Conservation (phyloP, 345 rosid genomes). For the Moricandia moricandioides region DNA sequence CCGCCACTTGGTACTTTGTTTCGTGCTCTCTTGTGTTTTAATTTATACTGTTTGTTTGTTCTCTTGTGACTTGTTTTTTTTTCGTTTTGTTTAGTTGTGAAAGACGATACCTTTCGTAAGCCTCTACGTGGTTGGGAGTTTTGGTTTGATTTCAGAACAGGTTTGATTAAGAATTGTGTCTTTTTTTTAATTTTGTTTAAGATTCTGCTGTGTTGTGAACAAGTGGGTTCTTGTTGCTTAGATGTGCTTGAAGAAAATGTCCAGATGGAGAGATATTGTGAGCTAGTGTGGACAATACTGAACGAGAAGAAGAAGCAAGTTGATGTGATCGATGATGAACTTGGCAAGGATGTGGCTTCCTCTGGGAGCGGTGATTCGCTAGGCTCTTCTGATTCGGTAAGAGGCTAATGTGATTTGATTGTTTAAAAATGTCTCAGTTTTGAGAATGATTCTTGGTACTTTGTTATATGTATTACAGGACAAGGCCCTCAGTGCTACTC, state of each 20-base stretch:
- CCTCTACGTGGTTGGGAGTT: conserved; percentile 43
- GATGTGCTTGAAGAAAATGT: conserved; percentile 62
- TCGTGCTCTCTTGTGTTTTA: not conserved
- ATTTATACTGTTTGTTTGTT: conserved; percentile 1
- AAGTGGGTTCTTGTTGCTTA: conserved; percentile 16
- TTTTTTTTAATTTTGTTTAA: not conserved
- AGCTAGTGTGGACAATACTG: conserved; percentile 52
- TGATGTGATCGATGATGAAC: conserved; percentile 46
- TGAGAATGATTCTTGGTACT: not conserved
- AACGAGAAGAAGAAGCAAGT: conserved; percentile 44
- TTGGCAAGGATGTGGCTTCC: conserved; percentile 48
- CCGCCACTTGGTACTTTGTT: conserved; percentile 40
- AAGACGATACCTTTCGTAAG: conserved; percentile 27
- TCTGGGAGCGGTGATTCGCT: conserved; percentile 49
- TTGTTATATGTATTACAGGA: conserved; percentile 23
- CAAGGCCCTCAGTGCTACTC: conserved; percentile 27
- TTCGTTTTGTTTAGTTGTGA: conserved; percentile 30
- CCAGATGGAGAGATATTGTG: conserved; percentile 54
- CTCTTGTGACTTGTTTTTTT: not conserved
- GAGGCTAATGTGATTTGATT: conserved; percentile 20
- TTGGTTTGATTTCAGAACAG: conserved; percentile 49
- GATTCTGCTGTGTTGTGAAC: not conserved
- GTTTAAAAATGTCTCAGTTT: too few species aligned
- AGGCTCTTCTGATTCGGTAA: conserved; percentile 51
- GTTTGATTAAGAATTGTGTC: conserved; percentile 31